Base-by-base conservation (phyloP, 768 basidiomycete genomes). In the Leucocoprinus leucothites region DNA sequence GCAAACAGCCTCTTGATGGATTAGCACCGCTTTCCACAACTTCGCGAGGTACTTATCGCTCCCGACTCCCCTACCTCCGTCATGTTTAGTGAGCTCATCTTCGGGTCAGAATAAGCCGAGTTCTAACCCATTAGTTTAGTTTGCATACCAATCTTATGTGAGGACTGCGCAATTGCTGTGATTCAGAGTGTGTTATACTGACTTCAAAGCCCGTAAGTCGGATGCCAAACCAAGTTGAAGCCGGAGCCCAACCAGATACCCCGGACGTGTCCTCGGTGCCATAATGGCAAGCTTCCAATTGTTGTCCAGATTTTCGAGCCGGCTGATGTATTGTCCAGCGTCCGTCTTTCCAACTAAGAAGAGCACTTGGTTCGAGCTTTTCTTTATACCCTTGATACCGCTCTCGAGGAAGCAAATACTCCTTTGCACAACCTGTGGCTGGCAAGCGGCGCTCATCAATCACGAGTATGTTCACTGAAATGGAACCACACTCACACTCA, bases 301-400 rank as follows among this genome's bases (percentile, higher is more conserved):
- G 24, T 35, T 35, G 16, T 13, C 40, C 28, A 9, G 43, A 16
- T 57, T 38, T 24, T 38, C 36, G 50, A 25, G 31, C 51, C 51
- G 16, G 48, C 35, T 38, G 53, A 44, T 56, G 18, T 51, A 21
- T 57, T 41, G 40, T 49, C 31, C 60, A 87, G 87, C 73, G 21
- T 76, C 84, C 48, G 82, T 87, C 53, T 69, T 83, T 47, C 71
- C 78, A 26, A 85, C 85, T 26, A 88, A 86, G 66, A 76, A 77
- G 31, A 82, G 82, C 52, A 80, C 71, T 35, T 90, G 87, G 89
- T 86, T 91, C 64, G 86, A 89, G 67, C 65, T 91, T 43, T 90
- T 85, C 71, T 87, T 82, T 67, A 75, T 91, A 13, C 89, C 86
- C 21, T 69, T 91, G 53, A 67, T 91, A 41, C 89, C 89, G 1